Conservation (phyloP, 441 rosid genomes). For the Theobroma grandiflorum region DNA sequence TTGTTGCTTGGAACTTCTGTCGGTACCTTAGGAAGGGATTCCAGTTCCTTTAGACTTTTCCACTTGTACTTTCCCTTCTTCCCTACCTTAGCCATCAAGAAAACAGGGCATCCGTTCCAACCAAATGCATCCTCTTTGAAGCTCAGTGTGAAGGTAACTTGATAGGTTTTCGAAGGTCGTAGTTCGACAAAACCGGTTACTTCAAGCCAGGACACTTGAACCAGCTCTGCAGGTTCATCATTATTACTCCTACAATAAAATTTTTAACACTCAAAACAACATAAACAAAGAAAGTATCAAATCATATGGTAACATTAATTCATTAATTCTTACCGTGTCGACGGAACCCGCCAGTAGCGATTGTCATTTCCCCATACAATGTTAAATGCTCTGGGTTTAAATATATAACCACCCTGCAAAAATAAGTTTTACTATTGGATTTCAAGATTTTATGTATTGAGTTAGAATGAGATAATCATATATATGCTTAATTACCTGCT, state of each 20-base stretch:
- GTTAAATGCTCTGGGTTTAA: conserved; percentile 36
- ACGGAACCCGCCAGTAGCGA: conserved; percentile 47
- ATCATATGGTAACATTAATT: background rate
- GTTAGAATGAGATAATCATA: background rate
- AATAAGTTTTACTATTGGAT: background rate
- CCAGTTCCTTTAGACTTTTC: conserved; percentile 38
- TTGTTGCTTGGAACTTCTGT: conserved; percentile 33
- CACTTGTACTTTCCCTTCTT: conserved; percentile 45
- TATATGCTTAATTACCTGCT: background rate
- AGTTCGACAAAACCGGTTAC: conserved; percentile 41
- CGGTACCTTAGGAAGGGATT: background rate
- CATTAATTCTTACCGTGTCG: conserved; percentile 7
- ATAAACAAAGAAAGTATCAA: background rate
- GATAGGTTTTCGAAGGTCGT: conserved; percentile 29
- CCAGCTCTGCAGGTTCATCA: conserved; percentile 40
- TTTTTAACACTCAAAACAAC: background rate
- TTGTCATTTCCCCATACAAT: conserved; percentile 52
- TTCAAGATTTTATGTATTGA: background rate
- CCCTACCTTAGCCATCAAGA: conserved; percentile 64
- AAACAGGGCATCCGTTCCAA: conserved; percentile 53
- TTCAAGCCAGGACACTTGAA: conserved; percentile 69
- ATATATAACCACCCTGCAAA: background rate
- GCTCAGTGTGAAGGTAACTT: conserved; percentile 43
- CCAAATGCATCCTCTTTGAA: conserved; percentile 56
- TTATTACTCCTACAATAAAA: background rate